Base-by-base conservation (phyloP, 805 yeast species). In the Cyberlindnera lachancei region DNA sequence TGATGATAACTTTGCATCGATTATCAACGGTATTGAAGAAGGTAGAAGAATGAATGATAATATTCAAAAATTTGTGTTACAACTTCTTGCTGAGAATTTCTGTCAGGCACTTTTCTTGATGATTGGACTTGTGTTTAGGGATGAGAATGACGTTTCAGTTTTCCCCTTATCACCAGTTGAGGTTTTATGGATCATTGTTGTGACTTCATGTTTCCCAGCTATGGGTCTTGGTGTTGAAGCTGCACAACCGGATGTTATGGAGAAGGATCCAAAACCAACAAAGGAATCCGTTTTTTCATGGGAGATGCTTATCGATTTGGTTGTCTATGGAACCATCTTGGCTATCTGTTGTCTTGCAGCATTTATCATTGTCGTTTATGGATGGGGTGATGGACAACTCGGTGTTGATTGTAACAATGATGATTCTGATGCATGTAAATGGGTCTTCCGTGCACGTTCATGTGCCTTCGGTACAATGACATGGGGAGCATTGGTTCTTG, bases 161-260 rank as follows among this genome's bases (percentile, higher is more conserved):
- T 85, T 85, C 63, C 88, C 90, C 30, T 64, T 82, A 36, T 70
- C 85, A 38, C 88, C 90, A 7, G 84, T 81, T 37, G 86, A 81
- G 56, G 86, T 79, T 7, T 61, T 81, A 44, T 81, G 88, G 88
- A 73, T 81, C 46, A 71, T 81, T 48, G 85, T 81, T 50, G 72
- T 79, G 25, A 80, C 90, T 1, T 77, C 87, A 2, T 78, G 86
- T 45, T 79, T 80, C 66, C 90, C 90, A 27, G 88, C 88, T 15
- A 79, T 81, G 84, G 88, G 90, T 18, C 68, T 80, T 33, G 86
- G 86, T 31, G 64, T 75, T 35, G 85, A 80, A 53, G 63, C 61
- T 37, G 85, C 85, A 1, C 64, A 68, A 40, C 70, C 73, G 23
- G 85, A 75, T 48, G 58, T 77, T 25, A 75, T 79, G 74, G 66